Percentiles rank a stretch among this genome's conserved stretches.
phyloP scores from a whole-genome alignment of 75 land plant species.

The Larix kaempferi region DNA sequence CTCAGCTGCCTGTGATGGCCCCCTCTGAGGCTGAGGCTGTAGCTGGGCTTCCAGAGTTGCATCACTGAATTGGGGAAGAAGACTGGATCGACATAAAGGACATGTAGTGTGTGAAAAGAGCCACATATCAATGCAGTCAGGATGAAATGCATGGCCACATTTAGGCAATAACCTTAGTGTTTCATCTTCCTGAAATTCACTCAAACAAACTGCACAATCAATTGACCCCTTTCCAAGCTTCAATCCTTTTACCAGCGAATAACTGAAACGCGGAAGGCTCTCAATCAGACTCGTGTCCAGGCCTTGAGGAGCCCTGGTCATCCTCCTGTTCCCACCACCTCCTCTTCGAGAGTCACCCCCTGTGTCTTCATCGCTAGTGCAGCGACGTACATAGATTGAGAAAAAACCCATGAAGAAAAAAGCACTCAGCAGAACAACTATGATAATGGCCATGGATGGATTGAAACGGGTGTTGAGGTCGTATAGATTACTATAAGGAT shows the following conservation, averaged over 20 bases:
- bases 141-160: conserved; percentile 79
- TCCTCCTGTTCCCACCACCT: conserved; percentile 1
- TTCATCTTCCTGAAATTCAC: conserved; percentile 76
- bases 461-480: conserved; percentile 18
- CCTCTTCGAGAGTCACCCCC: not conserved
- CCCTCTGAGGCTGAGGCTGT: conserved; percentile 2
- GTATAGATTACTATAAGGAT: not conserved
- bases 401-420: conserved; percentile 46
- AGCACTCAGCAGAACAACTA: conserved; percentile 35
- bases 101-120: conserved; percentile 70
- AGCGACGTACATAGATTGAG: conserved; percentile 32
- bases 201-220: conserved; percentile 81
- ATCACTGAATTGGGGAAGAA: conserved; percentile 12
- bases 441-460: conserved; percentile 38
- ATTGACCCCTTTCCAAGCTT: conserved; percentile 63
- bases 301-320: conserved; percentile 29
- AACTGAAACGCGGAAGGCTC: conserved; percentile 51
- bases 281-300: conserved; percentile 47
- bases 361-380: conserved; percentile 10
- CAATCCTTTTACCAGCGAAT: conserved; percentile 57
- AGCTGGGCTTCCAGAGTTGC: conserved; percentile 7
- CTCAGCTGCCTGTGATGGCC: not conserved
- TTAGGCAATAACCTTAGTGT: conserved; percentile 67
- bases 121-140: conserved; percentile 87
- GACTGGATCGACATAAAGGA: conserved; percentile 76